These are phyloP conservation scores for Venturia effusa DNA, from an alignment of 2,329 filamentous ascomycete genomes.

Conservation along the genomic window DNA sequence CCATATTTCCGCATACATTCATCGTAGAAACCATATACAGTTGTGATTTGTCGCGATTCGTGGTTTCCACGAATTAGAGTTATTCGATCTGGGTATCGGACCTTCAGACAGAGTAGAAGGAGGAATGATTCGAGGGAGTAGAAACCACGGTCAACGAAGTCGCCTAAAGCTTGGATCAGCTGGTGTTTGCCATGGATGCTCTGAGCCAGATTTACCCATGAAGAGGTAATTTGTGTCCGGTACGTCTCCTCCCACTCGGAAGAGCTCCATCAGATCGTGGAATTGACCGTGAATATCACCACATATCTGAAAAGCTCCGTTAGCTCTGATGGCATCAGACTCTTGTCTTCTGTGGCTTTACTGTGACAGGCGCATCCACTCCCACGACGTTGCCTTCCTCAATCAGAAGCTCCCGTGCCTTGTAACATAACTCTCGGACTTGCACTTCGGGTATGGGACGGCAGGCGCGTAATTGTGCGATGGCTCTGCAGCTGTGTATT, in stretches of 20 bases:
- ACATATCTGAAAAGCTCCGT: constrained; percentile 53
- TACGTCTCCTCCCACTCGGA: constrained; percentile 84
- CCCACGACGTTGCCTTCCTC: constrained; percentile 97
- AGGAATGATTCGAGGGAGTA: constrained; percentile 97
- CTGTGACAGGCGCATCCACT: constrained; percentile 87
- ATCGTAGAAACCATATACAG: constrained; percentile 96
- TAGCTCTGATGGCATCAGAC: not conserved
- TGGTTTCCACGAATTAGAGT: constrained; percentile 92
- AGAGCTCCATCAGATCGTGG: constrained; percentile 93
- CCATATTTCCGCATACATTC: constrained; percentile 95
- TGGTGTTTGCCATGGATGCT: not conserved
- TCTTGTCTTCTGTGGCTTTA: constrained; percentile 30
- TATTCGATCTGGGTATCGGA: constrained; percentile 93
- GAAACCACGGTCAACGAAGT: constrained; percentile 96
- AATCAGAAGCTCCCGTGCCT: constrained; percentile 88
- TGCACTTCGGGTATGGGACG: constrained; percentile 91
- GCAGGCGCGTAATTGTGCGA: constrained; percentile 89
- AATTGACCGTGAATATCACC: constrained; percentile 97
- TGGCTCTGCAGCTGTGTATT: constrained; percentile 52
- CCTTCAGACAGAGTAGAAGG: constrained; percentile 89
- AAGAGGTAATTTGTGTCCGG: constrained; percentile 96
- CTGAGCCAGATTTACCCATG: constrained; percentile 55
- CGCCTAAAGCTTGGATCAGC: constrained; percentile 44
- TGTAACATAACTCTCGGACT: constrained; percentile 94
- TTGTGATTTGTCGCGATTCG: constrained; percentile 93